Conservation (phyloP, 305 asterid genomes). For the Stenogyne calaminthoides region DNA sequence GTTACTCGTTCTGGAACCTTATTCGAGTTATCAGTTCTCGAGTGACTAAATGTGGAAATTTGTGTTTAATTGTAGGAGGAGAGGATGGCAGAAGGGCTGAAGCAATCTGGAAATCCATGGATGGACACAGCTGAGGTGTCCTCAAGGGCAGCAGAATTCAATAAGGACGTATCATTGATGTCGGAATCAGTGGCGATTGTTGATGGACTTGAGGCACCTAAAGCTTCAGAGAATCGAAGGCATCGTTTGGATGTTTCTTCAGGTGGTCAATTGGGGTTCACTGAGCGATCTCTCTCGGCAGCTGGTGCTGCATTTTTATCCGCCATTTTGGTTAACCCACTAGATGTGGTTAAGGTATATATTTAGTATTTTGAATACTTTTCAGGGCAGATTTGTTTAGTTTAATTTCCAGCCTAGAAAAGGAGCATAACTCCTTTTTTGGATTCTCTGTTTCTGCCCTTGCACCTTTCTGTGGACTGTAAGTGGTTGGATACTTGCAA, state of each 20-base stretch:
- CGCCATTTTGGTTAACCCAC: conserved; percentile 86
- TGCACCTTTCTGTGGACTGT: conserved; percentile 24
- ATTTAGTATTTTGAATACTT: not conserved
- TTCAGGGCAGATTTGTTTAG: not conserved
- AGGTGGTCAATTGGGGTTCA: conserved; percentile 48
- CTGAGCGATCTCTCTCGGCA: conserved; percentile 80
- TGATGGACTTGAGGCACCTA: conserved; percentile 48
- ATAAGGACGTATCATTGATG: conserved; percentile 51
- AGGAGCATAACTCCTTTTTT: not conserved
- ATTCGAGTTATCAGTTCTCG: not conserved
- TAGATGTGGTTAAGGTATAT: conserved; percentile 87
- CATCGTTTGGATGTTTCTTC: conserved; percentile 28
- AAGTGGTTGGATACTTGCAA: conserved; percentile 8
- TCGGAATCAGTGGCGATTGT: conserved; percentile 44
- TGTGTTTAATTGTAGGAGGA: conserved; percentile 1
- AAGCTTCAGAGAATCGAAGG: conserved; percentile 33
- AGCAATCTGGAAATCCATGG: conserved; percentile 55
- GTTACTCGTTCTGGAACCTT: not conserved
- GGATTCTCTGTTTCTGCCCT: conserved; percentile 20
- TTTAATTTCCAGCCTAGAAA: not conserved
- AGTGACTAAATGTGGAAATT: not conserved
- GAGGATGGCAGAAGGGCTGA: conserved; percentile 58
- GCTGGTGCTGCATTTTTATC: conserved; percentile 95
- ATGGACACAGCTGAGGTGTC: conserved; percentile 40
- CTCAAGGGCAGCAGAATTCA: conserved; percentile 41